A percentile compares a stretch with the other conserved stretches of the same genome.
phyloP scores from a whole-genome alignment of 169 alveolate genomes.

The Neospora caninum region DNA sequence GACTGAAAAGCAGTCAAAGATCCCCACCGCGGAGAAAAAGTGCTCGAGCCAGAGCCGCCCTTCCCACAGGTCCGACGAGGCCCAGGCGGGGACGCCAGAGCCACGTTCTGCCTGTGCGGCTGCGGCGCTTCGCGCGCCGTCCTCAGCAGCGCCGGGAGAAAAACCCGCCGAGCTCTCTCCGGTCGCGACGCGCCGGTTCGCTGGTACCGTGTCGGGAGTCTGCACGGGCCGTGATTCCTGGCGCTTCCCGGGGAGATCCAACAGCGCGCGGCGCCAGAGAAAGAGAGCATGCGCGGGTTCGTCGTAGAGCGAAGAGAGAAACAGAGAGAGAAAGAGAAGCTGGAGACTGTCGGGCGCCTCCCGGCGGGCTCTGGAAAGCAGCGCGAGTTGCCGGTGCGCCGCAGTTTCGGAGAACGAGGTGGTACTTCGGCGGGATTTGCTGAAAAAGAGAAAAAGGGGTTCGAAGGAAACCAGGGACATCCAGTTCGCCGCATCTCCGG shows the following conservation, averaged over 20 bases:
- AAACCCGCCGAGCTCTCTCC: background rate
- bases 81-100: background rate
- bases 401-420: background rate
- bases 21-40: background rate
- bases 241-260: background rate
- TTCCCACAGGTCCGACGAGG: background rate
- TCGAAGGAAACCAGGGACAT: background rate
- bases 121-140: background rate
- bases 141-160: background rate
- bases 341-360: background rate
- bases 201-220: background rate
- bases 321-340: background rate
- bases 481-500: background rate
- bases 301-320: background rate
- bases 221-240: too few relatives aligned
- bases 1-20: background rate
- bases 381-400: background rate
- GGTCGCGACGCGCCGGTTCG: background rate
- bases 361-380: background rate
- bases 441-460: background rate
- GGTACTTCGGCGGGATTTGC: background rate
- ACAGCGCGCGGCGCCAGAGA: background rate
- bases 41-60: constrained; percentile 10
- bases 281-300: background rate
- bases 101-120: background rate